Percentiles rank a stretch among this genome's conserved stretches.
phyloP scores from a whole-genome alignment of 495 filamentous ascomycete species.

The Arthonia radiata region DNA sequence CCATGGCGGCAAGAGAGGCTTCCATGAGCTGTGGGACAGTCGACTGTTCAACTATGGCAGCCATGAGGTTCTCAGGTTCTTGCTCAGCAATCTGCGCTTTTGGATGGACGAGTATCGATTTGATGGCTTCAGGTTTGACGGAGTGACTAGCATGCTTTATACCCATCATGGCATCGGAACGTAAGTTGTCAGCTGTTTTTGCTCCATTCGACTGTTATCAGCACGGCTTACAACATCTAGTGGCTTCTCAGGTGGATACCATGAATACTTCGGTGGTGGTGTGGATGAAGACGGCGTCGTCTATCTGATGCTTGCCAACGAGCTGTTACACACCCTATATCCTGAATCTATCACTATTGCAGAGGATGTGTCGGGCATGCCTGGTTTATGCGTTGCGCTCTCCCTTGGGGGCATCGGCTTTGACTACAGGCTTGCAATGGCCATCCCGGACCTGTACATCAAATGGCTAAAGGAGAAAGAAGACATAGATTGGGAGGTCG shows the following conservation, averaged over 20 bases:
- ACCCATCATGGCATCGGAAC: constrained; percentile 90
- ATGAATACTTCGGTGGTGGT: constrained; percentile 80
- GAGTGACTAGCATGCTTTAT: constrained; percentile 96
- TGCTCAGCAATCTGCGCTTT: constrained; percentile 85
- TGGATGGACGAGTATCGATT: constrained; percentile 98
- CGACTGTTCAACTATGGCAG: constrained; percentile 89
- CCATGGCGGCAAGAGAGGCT: constrained; percentile 59
- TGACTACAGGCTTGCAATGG: constrained; percentile 95
- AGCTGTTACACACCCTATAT: constrained; percentile 77
- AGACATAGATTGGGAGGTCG: constrained; percentile 86
- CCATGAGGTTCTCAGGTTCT: constrained; percentile 83
- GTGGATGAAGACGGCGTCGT: constrained; percentile 94
- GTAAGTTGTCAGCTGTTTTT: constrained; percentile 29
- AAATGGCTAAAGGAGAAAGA: constrained; percentile 86
- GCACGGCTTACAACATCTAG: constrained; percentile 20
- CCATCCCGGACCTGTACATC: constrained; percentile 96
- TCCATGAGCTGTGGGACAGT: constrained; percentile 86
- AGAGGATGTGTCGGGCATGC: constrained; percentile 97
- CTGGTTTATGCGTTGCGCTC: constrained; percentile 67
- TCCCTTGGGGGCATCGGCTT: constrained; percentile 81
- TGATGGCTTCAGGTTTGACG: constrained; percentile 94
- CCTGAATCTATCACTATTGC: constrained; percentile 75
- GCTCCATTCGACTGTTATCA: constrained; percentile 1
- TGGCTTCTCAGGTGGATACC: constrained; percentile 92
- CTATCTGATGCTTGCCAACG: constrained; percentile 90